phyloP scores from a whole-genome alignment of 2,329 filamentous ascomycete species.

The Cryphonectria parasitica region DNA sequence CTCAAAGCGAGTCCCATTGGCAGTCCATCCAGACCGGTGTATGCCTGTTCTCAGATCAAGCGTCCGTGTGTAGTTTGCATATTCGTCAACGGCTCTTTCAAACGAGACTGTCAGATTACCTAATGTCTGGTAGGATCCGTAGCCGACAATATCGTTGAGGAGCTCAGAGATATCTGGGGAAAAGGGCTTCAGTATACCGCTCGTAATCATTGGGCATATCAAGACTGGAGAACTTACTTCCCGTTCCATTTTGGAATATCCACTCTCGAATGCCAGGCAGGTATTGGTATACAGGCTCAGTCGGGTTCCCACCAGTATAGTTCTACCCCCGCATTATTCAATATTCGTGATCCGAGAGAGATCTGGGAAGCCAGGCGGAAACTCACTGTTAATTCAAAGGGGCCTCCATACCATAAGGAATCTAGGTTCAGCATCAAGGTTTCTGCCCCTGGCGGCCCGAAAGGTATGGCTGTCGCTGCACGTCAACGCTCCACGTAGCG shows the following conservation, averaged over 20 bases:
- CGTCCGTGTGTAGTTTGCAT: conserved; percentile 43
- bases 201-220: too few relatives aligned
- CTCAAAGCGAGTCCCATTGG: conserved; percentile 38
- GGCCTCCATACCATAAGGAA: conserved; percentile 54
- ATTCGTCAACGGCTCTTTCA: conserved; percentile 34
- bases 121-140: conserved; percentile 51
- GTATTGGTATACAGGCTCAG: conserved; percentile 37
- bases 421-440: conserved; percentile 52
- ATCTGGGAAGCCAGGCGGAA: neutral
- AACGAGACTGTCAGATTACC: conserved; percentile 50
- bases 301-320: conserved; percentile 53
- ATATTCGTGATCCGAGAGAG: conserved; percentile 22
- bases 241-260: conserved; percentile 54
- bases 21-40: conserved; percentile 41
- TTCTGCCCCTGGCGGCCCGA: conserved; percentile 47
- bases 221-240: conserved; percentile 39
- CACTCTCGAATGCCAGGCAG: conserved; percentile 48
- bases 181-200: neutral
- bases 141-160: conserved; percentile 44
- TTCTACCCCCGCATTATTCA: conserved; percentile 30
- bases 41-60: conserved; percentile 50
- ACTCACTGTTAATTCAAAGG: conserved; percentile 43
- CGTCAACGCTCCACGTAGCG: neutral
- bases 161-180: conserved; percentile 41
- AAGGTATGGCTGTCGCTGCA: conserved; percentile 46